phyloP scores from a whole-genome alignment of 805 yeast species.

The Wickerhamiella australiensis region DNA sequence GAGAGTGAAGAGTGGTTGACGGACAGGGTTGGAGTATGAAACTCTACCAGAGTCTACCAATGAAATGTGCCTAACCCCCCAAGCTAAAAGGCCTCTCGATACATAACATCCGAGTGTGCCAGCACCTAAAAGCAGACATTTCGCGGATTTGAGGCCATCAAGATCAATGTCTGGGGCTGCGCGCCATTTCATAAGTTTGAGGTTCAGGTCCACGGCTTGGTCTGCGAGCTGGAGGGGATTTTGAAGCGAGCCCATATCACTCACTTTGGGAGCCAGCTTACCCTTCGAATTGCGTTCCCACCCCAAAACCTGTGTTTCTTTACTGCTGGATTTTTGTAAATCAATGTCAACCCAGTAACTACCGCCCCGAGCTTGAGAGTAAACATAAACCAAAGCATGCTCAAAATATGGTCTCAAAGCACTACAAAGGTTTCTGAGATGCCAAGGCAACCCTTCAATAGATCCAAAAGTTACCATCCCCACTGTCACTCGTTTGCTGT shows the following conservation, averaged over 20 bases:
- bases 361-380: constrained; percentile 27
- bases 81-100: constrained; percentile 71
- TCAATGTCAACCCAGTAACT: constrained; percentile 22
- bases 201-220: constrained; percentile 84
- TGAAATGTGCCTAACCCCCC: constrained; percentile 84
- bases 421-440: constrained; percentile 47
- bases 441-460: constrained; percentile 32
- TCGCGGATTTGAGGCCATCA: constrained; percentile 46
- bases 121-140: constrained; percentile 76
- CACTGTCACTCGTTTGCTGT: background rate
- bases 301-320: constrained; percentile 45
- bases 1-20: constrained; percentile 79
- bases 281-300: constrained; percentile 78
- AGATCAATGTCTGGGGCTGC: constrained; percentile 72
- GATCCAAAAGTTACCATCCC: constrained; percentile 19
- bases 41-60: constrained; percentile 84
- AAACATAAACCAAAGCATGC: constrained; percentile 32
- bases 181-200: constrained; percentile 94
- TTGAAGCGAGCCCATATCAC: constrained; percentile 69
- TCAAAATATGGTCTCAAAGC: constrained; percentile 31
- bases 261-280: constrained; percentile 66
- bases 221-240: constrained; percentile 74
- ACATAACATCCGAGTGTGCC: constrained; percentile 95
- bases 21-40: constrained; percentile 87
- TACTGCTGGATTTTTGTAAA: constrained; percentile 18